These are phyloP conservation scores for Recurvomyces mirabilis DNA, from an alignment of 495 filamentous ascomycete genomes.

Conservation along the genomic window DNA sequence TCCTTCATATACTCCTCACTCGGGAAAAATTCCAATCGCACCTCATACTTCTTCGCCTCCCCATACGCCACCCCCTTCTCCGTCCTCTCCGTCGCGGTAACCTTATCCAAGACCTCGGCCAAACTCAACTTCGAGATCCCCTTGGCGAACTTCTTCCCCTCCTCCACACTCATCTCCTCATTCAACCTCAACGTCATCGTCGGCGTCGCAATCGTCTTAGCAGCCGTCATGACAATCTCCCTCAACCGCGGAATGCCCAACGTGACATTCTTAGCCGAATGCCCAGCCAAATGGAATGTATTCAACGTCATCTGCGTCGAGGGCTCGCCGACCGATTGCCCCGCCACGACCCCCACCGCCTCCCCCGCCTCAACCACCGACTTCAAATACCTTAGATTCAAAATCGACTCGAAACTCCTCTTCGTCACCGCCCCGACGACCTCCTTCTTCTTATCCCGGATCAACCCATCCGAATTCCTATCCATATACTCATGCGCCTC, in stretches of 20 bases:
- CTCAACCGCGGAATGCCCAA: constrained; percentile 92
- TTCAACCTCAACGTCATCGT: constrained; percentile 79
- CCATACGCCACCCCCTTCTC: constrained; percentile 52
- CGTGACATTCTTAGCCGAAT: constrained; percentile 97
- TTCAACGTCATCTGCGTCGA: constrained; percentile 99
- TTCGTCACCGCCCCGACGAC: constrained; percentile 42
- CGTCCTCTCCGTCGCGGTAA: constrained; percentile 64
- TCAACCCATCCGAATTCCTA: constrained; percentile 58
- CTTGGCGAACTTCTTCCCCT: constrained; percentile 77
- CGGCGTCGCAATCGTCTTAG: constrained; percentile 73
- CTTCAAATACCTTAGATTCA: constrained; percentile 85
- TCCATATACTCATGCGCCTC: constrained; percentile 64
- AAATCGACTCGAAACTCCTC: constrained; percentile 67
- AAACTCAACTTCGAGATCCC: constrained; percentile 81
- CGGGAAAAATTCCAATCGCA: constrained; percentile 75
- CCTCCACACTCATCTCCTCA: constrained; percentile 54
- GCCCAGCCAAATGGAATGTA: constrained; percentile 98
- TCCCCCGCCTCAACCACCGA: constrained; percentile 93
- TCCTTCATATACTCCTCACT: constrained; percentile 67
- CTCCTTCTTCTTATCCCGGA: constrained; percentile 65
- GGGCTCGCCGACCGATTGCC: constrained; percentile 92
- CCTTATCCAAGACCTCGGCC: constrained; percentile 74
- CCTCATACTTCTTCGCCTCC: constrained; percentile 72
- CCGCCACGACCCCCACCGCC: constrained; percentile 93
- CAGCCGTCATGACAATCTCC: constrained; percentile 98